Evolutionary conservation across 148 eudicot species (phyloP), one percentile per base, ranked within the genome.

Genomic region (Oxyria digyna): DNA sequence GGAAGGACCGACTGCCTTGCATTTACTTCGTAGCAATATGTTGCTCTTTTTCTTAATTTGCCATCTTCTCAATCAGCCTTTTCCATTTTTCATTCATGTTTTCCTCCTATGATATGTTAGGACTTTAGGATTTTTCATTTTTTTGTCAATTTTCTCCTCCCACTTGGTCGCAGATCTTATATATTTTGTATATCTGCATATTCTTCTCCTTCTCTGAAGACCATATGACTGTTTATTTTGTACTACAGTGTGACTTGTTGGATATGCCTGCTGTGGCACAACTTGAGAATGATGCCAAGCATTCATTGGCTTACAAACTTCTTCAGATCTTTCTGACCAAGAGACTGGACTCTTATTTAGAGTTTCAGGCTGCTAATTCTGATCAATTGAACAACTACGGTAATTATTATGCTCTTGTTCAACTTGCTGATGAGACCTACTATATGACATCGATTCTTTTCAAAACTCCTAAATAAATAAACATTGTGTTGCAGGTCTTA

Each of bases 251-350:
- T 76, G 99, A 88, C 79, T 79, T 90, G 82, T 80, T 94, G 59
- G 88, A 94, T 62, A 81, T 91, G 86, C 87, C 97, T 57, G 90
- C 93, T 62, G 87, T 94, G 42, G 77, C 77, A 12, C 99, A 90
- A 70, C 74, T 94, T 73, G 99, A 90, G 87, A 85, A 91, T 27
- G 99, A 94, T 68, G 74, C 82, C 49, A 85, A 82, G 72, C 74
- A 87, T 84, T 82, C 84, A 33, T 69, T 73, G 15, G 73, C 83
- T 31, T 88, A 82, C 84, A 91, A 90, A 77, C 96, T 94, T 72
- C 76, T 94, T 72, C 77, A 83, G 75, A 88, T 94, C 42, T 87
- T 90, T 76, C 75, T 87, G 68, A 87, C 96, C 67, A 82, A 88
- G 78, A 84, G 87, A 80, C 81, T 94, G 59, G 96, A 87, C 31